Evolutionary conservation across 1,284 basidiomycete species (phyloP), one percentile per base, ranked within the genome.

Genomic region (Rugiboletus extremiorientalis): DNA sequence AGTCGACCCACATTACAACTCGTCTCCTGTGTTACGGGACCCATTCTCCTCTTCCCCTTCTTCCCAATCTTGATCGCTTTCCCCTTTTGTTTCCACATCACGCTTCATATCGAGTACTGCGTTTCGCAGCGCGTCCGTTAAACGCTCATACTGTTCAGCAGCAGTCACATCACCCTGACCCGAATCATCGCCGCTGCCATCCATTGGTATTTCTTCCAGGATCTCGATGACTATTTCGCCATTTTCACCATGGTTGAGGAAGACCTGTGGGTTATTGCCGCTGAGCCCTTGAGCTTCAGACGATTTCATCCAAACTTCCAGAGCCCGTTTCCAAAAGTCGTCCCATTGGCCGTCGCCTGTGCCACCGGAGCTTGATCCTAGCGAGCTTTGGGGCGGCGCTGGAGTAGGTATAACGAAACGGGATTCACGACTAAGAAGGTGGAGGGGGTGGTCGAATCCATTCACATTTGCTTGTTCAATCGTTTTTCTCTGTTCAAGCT

Each of bases 151-250:
- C 50, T n/a, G n/a, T n/a, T 69, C 68, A 37, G 71, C 69, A 41
- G 66, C 43, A 34, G 63, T 63, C 54, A 64, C 65, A 53, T 68
- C 74, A 37, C 51, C 62, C 33, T 66, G 71, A 46, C 59, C 64
- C 34, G 55, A 54, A 48, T 60, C 68, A 45, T 62, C 70, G 11
- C 63, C 69, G 43, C 63, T 59, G 25, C 72, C 77, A 33, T 77
- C 73, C 55, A 74, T 58, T 10, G 75, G 73, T 41, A 74, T 65
- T 37, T 80, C 82, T 51, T 83, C 81, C 52, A 83, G 61, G 60
- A 87, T 75, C 68, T 88, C 82, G 60, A 89, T 75, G 44, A 86
- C 59, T 52, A 86, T 68, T 56, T 83, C 82, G 28, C 79, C 82
- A 45, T 82, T 79, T 54, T 79, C 80, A 30, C 74, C 72, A 30